phyloP scores from a whole-genome alignment of 805 yeast genomes.

The Candida dajiaensis region DNA sequence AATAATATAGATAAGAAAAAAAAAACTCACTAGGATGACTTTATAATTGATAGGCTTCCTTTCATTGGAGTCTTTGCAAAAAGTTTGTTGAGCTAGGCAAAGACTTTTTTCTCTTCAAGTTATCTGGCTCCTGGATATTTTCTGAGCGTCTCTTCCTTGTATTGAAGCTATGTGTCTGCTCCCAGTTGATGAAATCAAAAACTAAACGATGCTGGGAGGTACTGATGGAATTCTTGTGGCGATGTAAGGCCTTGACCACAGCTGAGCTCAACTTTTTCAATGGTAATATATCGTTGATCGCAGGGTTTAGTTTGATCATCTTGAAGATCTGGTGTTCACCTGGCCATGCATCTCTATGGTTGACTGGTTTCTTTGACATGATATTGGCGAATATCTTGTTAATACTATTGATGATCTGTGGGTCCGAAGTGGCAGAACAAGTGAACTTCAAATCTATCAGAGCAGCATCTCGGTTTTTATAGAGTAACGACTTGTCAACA shows the following conservation, averaged over 20 bases:
- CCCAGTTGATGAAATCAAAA: neutral
- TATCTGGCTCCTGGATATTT: neutral
- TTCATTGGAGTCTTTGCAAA: too few relatives aligned
- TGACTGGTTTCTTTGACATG: neutral
- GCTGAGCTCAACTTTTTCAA: neutral
- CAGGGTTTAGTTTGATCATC: neutral
- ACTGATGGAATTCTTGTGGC: neutral
- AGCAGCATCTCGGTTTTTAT: neutral
- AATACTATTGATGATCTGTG: neutral
- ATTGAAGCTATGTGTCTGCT: neutral
- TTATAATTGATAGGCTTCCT: too few relatives aligned
- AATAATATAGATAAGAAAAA: too few relatives aligned
- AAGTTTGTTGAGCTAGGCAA: too few relatives aligned
- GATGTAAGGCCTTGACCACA: neutral
- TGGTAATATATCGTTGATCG: constrained; percentile 1
- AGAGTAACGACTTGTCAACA: constrained; percentile 5
- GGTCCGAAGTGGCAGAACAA: neutral
- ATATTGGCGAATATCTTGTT: neutral
- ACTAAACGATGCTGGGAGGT: neutral
- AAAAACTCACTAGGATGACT: too few relatives aligned
- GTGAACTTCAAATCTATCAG: neutral
- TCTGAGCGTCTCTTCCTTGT: neutral
- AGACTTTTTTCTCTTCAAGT: neutral
- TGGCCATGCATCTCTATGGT: constrained; percentile 2
- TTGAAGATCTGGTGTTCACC: constrained; percentile 1